phyloP scores from a whole-genome alignment of 208 protist species.

The Trypanosoma vivax region DNA sequence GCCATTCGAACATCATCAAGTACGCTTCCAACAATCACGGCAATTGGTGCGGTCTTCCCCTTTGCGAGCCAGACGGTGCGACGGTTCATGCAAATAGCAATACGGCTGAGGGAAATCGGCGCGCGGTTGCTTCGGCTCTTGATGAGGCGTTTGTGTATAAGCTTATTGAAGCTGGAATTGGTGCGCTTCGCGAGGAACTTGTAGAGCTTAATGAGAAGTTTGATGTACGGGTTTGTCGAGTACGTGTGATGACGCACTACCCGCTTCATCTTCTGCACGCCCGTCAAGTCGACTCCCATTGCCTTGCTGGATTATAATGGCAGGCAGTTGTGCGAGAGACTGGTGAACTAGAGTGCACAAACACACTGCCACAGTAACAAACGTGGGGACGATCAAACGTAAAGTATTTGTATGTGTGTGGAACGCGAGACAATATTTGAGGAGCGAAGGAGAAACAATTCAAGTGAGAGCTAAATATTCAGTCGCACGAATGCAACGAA shows the following conservation, averaged over 20 bases:
- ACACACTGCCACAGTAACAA: not conserved
- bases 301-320: not conserved
- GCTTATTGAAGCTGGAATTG: conserved; percentile 97
- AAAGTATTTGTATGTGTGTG: too few species aligned
- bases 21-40: conserved; percentile 98
- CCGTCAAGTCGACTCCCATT: conserved; percentile 89
- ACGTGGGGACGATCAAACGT: too few species aligned
- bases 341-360: too few species aligned
- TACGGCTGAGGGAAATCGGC: conserved; percentile 93
- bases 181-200: conserved; percentile 98
- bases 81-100: conserved; percentile 92
- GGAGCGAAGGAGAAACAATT: too few species aligned
- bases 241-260: conserved; percentile 91
- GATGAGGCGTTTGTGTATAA: conserved; percentile 94
- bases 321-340: not conserved
- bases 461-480: too few species aligned
- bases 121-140: conserved; percentile 96
- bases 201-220: conserved; percentile 99
- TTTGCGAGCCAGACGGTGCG: conserved; percentile 74
- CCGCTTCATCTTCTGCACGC: conserved; percentile 87
- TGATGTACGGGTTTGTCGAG: conserved; percentile 96
- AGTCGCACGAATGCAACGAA: too few species aligned
- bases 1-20: conserved; percentile 98
- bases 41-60: conserved; percentile 89
- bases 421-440: too few species aligned